Conservation (phyloP, 1,284 basidiomycete species). For the Anthracocystis panici-leucophaei region DNA sequence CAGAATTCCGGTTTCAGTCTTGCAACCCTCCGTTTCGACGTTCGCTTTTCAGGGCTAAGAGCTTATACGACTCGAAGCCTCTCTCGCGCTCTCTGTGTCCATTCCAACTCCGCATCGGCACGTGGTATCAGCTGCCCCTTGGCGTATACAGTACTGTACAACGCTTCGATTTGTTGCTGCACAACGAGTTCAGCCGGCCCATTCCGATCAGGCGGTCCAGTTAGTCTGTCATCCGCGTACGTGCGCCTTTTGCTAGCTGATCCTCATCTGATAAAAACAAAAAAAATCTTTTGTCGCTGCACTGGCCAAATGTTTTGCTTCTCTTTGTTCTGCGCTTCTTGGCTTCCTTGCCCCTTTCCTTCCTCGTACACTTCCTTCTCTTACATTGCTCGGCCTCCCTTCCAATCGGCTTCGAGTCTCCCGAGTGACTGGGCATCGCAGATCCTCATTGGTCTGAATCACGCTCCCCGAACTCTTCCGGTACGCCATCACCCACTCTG, state of each 20-base stretch:
- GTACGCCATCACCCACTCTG: constrained; percentile 12
- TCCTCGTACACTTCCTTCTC: neutral
- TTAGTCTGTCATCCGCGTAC: neutral
- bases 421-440: constrained; percentile 3
- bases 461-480: constrained; percentile 18
- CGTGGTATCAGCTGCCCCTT: neutral
- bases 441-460: constrained; percentile 13
- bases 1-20: constrained; percentile 2
- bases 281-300: neutral
- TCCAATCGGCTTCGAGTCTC: neutral
- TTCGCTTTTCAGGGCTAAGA: too few species aligned
- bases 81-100: neutral
- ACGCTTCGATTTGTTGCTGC: neutral
- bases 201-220: neutral
- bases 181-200: constrained; percentile 2
- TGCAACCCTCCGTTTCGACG: neutral
- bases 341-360: neutral
- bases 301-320: neutral
- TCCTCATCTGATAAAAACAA: constrained; percentile 1
- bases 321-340: neutral
- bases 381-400: neutral
- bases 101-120: constrained; percentile 2
- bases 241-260: neutral
- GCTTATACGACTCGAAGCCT: too few species aligned
- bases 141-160: constrained; percentile 1